phyloP scores from a whole-genome alignment of 192 early-diverging fungal species.

The Spizellomyces punctatus region DNA sequence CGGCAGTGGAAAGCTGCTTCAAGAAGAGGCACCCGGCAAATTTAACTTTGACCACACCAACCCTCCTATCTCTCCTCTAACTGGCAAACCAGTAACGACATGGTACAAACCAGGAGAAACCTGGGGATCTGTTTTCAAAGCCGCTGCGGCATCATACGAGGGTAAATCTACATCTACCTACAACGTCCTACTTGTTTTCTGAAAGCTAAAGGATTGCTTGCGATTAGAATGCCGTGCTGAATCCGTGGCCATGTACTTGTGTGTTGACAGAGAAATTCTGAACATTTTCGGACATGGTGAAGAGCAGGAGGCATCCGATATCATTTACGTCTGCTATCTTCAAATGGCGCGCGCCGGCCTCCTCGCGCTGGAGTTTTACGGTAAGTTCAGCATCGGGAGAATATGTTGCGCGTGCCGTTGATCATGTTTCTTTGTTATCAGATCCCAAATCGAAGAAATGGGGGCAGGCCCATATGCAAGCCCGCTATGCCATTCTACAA shows the following conservation, averaged over 20 bases:
- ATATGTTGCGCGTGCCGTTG: not conserved
- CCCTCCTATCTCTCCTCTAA: constrained; percentile 47
- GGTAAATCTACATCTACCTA: constrained; percentile 9
- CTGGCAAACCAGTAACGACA: constrained; percentile 43
- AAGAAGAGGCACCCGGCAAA: constrained; percentile 51
- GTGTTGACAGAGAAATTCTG: constrained; percentile 47
- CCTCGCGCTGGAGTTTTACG: constrained; percentile 54
- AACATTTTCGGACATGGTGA: constrained; percentile 53
- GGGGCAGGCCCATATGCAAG: constrained; percentile 63
- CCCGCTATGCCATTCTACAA: constrained; percentile 58
- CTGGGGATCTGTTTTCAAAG: constrained; percentile 57
- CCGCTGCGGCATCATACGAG: constrained; percentile 44
- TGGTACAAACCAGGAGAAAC: constrained; percentile 66
- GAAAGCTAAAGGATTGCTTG: too few species aligned
- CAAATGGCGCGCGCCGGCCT: constrained; percentile 65
- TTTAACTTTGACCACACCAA: constrained; percentile 57
- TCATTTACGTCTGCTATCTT: constrained; percentile 52
- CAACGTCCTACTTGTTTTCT: too few species aligned
- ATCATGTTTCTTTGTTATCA: too few species aligned
- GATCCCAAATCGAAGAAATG: constrained; percentile 36
- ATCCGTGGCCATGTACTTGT: constrained; percentile 53
- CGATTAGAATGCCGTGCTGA: constrained; percentile 59
- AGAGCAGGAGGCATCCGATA: constrained; percentile 48
- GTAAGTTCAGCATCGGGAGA: too few species aligned
- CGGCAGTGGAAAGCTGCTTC: constrained; percentile 62